Base-by-base conservation (phyloP, 2,329 filamentous ascomycete genomes). In the Colletotrichum tofieldiae region DNA sequence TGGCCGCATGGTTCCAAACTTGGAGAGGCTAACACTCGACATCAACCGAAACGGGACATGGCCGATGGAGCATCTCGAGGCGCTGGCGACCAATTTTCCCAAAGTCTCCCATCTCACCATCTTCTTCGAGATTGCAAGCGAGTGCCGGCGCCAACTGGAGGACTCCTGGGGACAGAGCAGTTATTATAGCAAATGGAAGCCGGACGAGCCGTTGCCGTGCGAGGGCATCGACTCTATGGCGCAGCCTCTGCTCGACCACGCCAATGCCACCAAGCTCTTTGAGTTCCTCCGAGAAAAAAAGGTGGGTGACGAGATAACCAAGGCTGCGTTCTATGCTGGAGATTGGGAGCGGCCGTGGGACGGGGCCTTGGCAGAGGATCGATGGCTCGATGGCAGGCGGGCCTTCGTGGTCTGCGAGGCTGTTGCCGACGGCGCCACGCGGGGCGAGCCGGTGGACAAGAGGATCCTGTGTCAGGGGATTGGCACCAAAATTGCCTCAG, bases 41-140 rank as follows among this genome's bases (percentile, higher is more conserved):
- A n/a, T 73, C n/a, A 65, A 73, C 26, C 71, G 63, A 1, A 62
- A 73, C 6, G 55, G 55, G 0, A 65, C 66, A 1, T 65, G 66
- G 66, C 55, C 55, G 23, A 45, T 39, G 47, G 66, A 60, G 32
- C 35, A 70, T 23, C 37, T 73, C 29, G 49, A 62, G 7, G 67
- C 55, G n/a, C 51, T 73, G 12, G 71, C 56, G 8, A 55, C 55
- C 12, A 37, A 37, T 9, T 71, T 73, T 2, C 58, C 71, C 16
- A 67, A 67, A 4, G 39, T 71, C 4, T 37, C 41, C 5, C 51
- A 67, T n/a, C 45, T 65, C 1, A 73, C 67, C 3, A 29, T 71
- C 39, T 71, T 67, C 3, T 51, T 64, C 58, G 65, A 72, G 65
- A 39, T 61, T 23, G 39, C 67, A 1, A 67, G 63, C 39, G 67